Evolutionary conservation across 106 monocot genomes (phyloP).

Genomic region (Ottelia alismoides): DNA sequence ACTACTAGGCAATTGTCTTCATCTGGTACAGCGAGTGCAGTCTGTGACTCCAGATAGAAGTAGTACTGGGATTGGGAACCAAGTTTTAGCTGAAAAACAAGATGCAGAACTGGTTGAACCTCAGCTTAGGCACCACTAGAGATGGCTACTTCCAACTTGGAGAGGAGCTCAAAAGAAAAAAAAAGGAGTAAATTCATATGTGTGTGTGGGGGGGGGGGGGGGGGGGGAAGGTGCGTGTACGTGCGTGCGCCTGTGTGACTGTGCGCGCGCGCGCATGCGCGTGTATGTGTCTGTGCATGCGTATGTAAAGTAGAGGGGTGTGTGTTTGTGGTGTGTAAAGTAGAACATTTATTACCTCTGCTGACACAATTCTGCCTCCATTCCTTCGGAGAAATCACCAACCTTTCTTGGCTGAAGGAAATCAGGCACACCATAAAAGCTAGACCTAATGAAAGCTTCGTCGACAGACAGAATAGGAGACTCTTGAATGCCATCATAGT

Average conservation of each 20-base stretch:
- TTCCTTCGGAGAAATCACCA: slow-evolving; percentile 64
- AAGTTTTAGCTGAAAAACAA: slow-evolving; percentile 61
- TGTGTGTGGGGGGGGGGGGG: no score
- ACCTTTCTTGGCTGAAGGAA: slow-evolving; percentile 26
- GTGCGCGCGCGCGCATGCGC: no score
- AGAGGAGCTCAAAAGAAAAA: no score
- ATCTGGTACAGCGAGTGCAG: slow-evolving; percentile 71
- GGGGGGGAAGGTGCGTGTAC: no score
- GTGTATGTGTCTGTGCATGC: no score
- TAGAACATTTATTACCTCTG: slow-evolving; percentile 67
- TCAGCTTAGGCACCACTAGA: no score
- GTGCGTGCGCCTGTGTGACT: no score
- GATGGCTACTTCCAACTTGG: no score
- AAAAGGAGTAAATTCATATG: no score
- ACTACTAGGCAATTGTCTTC: slow-evolving; percentile 79
- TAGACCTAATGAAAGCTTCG: slow-evolving; percentile 56
- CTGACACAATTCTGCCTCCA: slow-evolving; percentile 62
- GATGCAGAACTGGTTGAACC: no score
- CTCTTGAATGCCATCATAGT: slow-evolving; percentile 32
- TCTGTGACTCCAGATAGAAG: slow-evolving; percentile 80
- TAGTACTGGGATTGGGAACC: slow-evolving; percentile 77
- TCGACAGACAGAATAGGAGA: slow-evolving; percentile 62
- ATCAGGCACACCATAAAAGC: slow-evolving; percentile 51
- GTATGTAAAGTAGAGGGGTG: no score
- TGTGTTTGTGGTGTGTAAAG: no score